Evolutionary conservation across 768 basidiomycete genomes (phyloP).

Genomic region (Hericium rajendrae): DNA sequence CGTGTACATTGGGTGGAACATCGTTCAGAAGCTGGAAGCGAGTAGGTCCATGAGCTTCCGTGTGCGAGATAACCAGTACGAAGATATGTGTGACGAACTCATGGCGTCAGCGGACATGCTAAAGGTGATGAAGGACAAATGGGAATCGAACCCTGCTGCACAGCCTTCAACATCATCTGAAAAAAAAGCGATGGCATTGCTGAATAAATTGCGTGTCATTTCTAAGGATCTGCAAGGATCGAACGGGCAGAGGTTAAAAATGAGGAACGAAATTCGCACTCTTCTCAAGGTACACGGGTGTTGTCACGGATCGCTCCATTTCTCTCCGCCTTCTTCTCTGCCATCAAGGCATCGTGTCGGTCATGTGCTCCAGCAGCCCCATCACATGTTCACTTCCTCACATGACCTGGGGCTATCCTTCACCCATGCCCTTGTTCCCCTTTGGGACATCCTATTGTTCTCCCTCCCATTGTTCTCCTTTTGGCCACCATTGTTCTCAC

Average conservation of each 20-base stretch:
- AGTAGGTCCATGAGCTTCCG: not conserved
- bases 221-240: not conserved
- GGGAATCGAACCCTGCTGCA: not conserved
- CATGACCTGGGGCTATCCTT: too few relatives aligned
- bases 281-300: not conserved
- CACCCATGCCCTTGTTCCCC: too few relatives aligned
- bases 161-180: not conserved
- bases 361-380: too few relatives aligned
- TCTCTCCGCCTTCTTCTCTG: too few relatives aligned
- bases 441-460: too few relatives aligned
- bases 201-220: not conserved
- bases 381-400: too few relatives aligned
- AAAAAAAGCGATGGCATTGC: not conserved
- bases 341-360: too few relatives aligned
- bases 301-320: constrained; percentile 27
- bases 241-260: not conserved
- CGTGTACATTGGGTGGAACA: not conserved
- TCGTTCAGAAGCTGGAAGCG: not conserved
- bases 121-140: not conserved
- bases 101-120: not conserved
- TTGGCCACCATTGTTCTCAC: too few relatives aligned
- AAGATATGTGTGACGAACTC: not conserved
- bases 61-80: not conserved
- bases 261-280: not conserved
- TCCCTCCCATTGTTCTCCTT: too few relatives aligned